A percentile compares a stretch with the other conserved stretches of the same genome.
Evolutionary conservation across 106 monocot species (phyloP).

Genomic region (Ottelia alismoides): DNA sequence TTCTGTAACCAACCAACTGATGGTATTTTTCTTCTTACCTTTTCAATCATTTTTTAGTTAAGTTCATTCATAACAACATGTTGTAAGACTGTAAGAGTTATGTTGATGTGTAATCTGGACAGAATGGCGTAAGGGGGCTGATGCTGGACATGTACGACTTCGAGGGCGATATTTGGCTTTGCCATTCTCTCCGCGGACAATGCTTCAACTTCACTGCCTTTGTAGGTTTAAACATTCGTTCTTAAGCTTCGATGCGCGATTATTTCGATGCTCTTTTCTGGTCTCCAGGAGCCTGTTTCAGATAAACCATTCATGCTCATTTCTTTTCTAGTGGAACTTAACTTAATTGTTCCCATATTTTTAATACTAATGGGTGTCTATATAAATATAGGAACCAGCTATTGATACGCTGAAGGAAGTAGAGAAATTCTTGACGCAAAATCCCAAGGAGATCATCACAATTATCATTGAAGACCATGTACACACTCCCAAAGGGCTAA

Average conservation of each 20-base stretch:
- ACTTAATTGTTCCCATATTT: slow-evolving; percentile 1
- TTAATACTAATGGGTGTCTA: background rate
- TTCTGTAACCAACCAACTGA: slow-evolving; percentile 80
- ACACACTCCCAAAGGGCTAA: slow-evolving; percentile 63
- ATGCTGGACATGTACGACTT: slow-evolving; percentile 99
- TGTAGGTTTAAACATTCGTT: slow-evolving; percentile 38
- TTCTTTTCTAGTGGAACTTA: too few relatives aligned
- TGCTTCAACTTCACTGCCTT: slow-evolving; percentile 97
- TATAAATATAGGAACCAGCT: slow-evolving; percentile 65
- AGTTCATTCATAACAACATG: background rate
- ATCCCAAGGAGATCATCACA: slow-evolving; percentile 83
- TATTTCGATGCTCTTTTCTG: too few relatives aligned
- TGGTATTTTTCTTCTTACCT: slow-evolving; percentile 32
- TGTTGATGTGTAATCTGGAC: slow-evolving; percentile 3
- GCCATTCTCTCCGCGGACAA: slow-evolving; percentile 86
- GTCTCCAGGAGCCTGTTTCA: background rate
- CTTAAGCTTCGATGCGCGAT: too few relatives aligned
- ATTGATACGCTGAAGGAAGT: slow-evolving; percentile 89
- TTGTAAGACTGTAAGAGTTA: background rate
- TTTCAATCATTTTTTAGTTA: too few relatives aligned
- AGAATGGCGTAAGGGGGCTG: slow-evolving; percentile 88
- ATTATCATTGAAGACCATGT: slow-evolving; percentile 98
- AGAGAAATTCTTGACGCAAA: slow-evolving; percentile 61
- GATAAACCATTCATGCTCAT: background rate
- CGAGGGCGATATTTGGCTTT: slow-evolving; percentile 78